Evolutionary conservation across 1,139 yeast species (phyloP).

Genomic region (Meyerozyma smithsonii): DNA sequence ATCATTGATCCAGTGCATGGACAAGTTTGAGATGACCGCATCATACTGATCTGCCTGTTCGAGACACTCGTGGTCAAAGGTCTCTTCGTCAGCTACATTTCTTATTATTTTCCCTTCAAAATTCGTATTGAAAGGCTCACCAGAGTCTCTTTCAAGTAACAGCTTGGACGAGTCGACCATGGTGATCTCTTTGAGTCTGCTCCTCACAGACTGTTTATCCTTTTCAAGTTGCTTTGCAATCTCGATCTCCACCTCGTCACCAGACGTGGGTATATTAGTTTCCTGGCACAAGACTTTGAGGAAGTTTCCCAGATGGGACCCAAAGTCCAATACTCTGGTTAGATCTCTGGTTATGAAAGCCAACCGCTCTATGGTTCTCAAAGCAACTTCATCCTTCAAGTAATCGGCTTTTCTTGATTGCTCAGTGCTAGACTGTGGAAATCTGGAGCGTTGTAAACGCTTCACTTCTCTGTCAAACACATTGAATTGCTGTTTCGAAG

Average conservation of each 20-base stretch:
- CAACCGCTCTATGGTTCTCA: constrained; percentile 67
- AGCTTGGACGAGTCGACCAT: constrained; percentile 65
- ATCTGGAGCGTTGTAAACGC: constrained; percentile 11
- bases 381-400: constrained; percentile 69
- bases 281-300: constrained; percentile 31
- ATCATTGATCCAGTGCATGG: constrained; percentile 84
- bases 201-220: constrained; percentile 48
- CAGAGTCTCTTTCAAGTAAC: constrained; percentile 48
- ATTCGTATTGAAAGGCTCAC: constrained; percentile 28
- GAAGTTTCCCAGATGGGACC: constrained; percentile 67
- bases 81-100: constrained; percentile 65
- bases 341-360: constrained; percentile 69
- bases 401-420: constrained; percentile 64
- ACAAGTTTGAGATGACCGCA: constrained; percentile 68
- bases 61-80: constrained; percentile 38
- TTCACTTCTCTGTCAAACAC: constrained; percentile 3
- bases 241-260: constrained; percentile 25
- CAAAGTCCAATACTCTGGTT: constrained; percentile 61
- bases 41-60: constrained; percentile 48
- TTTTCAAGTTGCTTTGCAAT: constrained; percentile 38
- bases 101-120: constrained; percentile 43
- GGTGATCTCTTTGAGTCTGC: constrained; percentile 50
- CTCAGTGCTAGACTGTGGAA: constrained; percentile 11
- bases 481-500: constrained; percentile 1
- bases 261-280: constrained; percentile 18